Percentiles rank a stretch among this genome's conserved stretches.
These are phyloP conservation scores for Globisporangium emineosum DNA, from an alignment of 352 stramenopile species.

Conservation along the genomic window DNA sequence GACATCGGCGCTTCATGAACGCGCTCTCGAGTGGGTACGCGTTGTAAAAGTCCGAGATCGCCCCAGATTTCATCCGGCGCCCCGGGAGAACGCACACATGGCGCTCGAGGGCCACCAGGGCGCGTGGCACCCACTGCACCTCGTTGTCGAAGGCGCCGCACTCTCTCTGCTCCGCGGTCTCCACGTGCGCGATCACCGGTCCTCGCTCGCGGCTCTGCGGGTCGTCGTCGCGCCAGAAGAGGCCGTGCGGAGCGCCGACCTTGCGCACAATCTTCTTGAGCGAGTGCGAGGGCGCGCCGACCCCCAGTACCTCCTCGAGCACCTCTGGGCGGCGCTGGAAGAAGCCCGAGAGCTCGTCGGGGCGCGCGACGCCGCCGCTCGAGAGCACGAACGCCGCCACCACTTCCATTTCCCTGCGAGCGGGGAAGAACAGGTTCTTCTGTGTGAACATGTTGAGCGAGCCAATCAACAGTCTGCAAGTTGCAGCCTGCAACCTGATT, in stretches of 20 bases:
- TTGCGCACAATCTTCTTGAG: slow-evolving; percentile 14
- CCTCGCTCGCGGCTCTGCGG: slow-evolving; percentile 3
- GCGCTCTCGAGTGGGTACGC: slow-evolving; percentile 11
- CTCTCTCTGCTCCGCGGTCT: slow-evolving; percentile 1
- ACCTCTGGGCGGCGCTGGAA: slow-evolving; percentile 10
- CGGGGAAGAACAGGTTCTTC: too few species aligned
- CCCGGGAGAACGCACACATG: not conserved
- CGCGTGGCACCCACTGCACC: slow-evolving; percentile 6
- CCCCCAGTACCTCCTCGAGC: not conserved
- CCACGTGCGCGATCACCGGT: slow-evolving; percentile 1
- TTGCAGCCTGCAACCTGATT: too few species aligned
- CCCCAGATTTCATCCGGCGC: not conserved
- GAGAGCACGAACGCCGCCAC: slow-evolving; percentile 15
- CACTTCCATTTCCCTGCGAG: slow-evolving; percentile 6
- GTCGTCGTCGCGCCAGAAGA: slow-evolving; percentile 10
- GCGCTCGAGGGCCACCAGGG: slow-evolving; percentile 7
- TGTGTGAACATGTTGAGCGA: not conserved
- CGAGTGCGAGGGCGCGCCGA: not conserved
- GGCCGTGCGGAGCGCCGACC: not conserved
- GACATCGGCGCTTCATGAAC: slow-evolving; percentile 19
- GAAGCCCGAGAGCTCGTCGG: slow-evolving; percentile 20
- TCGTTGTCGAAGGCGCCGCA: slow-evolving; percentile 1
- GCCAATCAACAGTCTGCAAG: not conserved
- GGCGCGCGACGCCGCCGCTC: slow-evolving; percentile 14
- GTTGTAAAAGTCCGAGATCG: slow-evolving; percentile 12